Conservation (phyloP, 139 green algal genomes). For the Choricystis sp. region DNA sequence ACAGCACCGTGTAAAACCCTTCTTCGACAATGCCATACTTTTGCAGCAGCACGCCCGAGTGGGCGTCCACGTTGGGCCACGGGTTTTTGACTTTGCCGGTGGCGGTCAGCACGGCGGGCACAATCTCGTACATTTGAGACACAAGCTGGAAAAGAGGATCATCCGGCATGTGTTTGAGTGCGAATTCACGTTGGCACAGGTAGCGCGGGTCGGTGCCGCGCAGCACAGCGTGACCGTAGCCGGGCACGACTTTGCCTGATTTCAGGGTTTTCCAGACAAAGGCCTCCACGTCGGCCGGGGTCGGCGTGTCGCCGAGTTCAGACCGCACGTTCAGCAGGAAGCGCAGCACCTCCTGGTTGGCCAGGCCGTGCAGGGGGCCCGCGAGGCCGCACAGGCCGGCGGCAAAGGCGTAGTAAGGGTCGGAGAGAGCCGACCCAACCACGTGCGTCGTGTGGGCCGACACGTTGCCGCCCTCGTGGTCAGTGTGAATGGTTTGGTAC, state of each 20-base stretch:
- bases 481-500: slow-evolving; percentile 94
- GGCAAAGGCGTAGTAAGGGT: slow-evolving; percentile 89
- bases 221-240: slow-evolving; percentile 94
- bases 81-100: slow-evolving; percentile 97
- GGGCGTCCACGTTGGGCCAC: slow-evolving; percentile 97
- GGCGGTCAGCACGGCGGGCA: slow-evolving; percentile 69
- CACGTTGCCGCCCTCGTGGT: slow-evolving; percentile 91
- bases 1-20: slow-evolving; percentile 93
- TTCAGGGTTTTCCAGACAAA: slow-evolving; percentile 87
- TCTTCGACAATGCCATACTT: slow-evolving; percentile 70
- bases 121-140: slow-evolving; percentile 76
- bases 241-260: slow-evolving; percentile 72
- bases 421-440: slow-evolving; percentile 80
- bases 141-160: slow-evolving; percentile 88
- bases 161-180: slow-evolving; percentile 81
- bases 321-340: slow-evolving; percentile 61
- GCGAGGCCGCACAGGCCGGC: slow-evolving; percentile 90
- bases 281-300: slow-evolving; percentile 66
- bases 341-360: slow-evolving; percentile 92
- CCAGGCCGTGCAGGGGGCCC: slow-evolving; percentile 89
- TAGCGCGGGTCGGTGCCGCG: slow-evolving; percentile 95
- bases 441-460: slow-evolving; percentile 86
- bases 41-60: slow-evolving; percentile 90
- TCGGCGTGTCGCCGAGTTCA: slow-evolving; percentile 57
- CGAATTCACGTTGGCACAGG: slow-evolving; percentile 69